Evolutionary conservation across 2,329 filamentous ascomycete genomes (phyloP), one percentile per base, ranked within the genome.

Genomic region (Epichloe elymi): DNA sequence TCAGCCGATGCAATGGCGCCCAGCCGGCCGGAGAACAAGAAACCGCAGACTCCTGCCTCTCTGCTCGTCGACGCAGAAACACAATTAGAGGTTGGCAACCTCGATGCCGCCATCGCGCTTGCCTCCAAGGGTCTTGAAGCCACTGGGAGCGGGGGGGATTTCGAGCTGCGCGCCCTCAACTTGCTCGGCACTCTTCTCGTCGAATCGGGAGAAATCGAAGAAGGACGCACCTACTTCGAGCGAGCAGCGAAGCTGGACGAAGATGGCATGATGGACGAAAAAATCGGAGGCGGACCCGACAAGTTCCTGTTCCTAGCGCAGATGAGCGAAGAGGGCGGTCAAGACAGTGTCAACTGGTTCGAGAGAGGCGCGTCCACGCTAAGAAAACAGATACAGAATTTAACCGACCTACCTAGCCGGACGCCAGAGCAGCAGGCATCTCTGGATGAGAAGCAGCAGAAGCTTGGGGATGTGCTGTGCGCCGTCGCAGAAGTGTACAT

Each of bases 401-500:
- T 91, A 19, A 78, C 82, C 56, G 75, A 73, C 40, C 51, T 66
- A 8, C 55, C 63, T 17, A 63, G 57, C 52, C 70, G 68, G 52
- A 70, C 63, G 14, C 53, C 61, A 35, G 65, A 70, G 57, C 62
- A 71, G 59, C 65, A 73, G 61, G 61, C 60, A 19, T 57, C 70
- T 23, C 60, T 82, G 40, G 77, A 83, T 30, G 86, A 79, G 67
- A 87, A 88, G 73, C 85, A 85, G 65, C 74, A 76, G 57, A 93
- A 93, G 68, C 75, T 97, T 37, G 88, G 89, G 2, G 88, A 88
- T 59, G 88, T 90, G n/a, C 76, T 98, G 37, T 98, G 94, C 68
- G 88, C 87, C 30, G 88, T 97, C 54, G 83, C 88, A 6, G 93
- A 98, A 71, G 88, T 98, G 47, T 98, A 96, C 74, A 98, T 98